Conservation (phyloP, 768 basidiomycete genomes). For the Cyclocybe aegerita region DNA sequence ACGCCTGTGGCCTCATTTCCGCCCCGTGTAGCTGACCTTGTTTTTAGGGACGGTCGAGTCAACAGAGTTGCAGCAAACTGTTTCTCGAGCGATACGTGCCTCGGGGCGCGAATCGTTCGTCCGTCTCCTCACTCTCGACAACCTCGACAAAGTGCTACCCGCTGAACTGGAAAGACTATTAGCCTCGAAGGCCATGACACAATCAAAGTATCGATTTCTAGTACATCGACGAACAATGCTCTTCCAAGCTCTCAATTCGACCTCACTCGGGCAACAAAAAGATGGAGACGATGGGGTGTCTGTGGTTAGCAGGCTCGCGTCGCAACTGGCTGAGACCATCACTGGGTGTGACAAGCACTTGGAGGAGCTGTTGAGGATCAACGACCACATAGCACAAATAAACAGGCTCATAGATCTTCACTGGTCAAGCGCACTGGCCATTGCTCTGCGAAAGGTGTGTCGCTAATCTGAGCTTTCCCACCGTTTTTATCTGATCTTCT, state of each 20-base stretch:
- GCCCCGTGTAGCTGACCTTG: slow-evolving; percentile 5
- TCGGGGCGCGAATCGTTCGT: slow-evolving; percentile 71
- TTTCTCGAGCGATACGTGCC: slow-evolving; percentile 67
- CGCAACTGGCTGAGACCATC: slow-evolving; percentile 60
- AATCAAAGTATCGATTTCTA: slow-evolving; percentile 68
- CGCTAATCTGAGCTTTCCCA: background rate
- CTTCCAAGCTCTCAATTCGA: slow-evolving; percentile 65
- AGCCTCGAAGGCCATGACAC: slow-evolving; percentile 48
- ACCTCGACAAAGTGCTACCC: slow-evolving; percentile 57
- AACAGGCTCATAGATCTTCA: slow-evolving; percentile 60
- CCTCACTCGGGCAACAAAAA: slow-evolving; percentile 33
- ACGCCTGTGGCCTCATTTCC: slow-evolving; percentile 14
- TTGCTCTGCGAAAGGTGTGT: slow-evolving; percentile 70
- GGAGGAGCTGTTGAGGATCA: slow-evolving; percentile 54
- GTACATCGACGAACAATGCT: slow-evolving; percentile 68
- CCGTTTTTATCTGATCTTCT: slow-evolving; percentile 2
- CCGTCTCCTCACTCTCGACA: slow-evolving; percentile 63
- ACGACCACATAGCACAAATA: slow-evolving; percentile 68
- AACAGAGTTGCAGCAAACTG: slow-evolving; percentile 65
- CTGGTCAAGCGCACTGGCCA: slow-evolving; percentile 72
- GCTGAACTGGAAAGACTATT: slow-evolving; percentile 60
- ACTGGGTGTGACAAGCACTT: slow-evolving; percentile 57
- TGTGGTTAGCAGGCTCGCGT: slow-evolving; percentile 42
- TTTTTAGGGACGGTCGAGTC: slow-evolving; percentile 56
- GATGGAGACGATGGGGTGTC: slow-evolving; percentile 36